These are phyloP conservation scores for Calonectria honghensis DNA, from an alignment of 2,329 filamentous ascomycete genomes.

Conservation along the genomic window DNA sequence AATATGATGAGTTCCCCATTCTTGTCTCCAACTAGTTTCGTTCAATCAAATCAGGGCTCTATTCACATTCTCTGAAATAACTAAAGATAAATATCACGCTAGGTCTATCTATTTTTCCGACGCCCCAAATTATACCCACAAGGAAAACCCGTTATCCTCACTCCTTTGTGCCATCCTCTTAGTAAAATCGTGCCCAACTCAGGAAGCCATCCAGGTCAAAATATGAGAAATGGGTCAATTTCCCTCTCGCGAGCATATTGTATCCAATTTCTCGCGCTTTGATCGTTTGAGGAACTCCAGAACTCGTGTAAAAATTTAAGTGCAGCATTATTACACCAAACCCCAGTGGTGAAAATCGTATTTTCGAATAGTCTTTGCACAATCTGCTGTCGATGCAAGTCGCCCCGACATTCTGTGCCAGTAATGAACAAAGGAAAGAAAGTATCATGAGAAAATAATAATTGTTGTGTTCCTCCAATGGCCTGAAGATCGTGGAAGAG, in stretches of 20 bases:
- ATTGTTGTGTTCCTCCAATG: neutral
- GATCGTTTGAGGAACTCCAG: neutral
- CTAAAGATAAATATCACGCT: neutral
- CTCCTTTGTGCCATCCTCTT: neutral
- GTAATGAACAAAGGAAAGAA: conserved; percentile 37
- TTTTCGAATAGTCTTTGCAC: conserved; percentile 29
- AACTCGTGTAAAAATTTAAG: conserved; percentile 30
- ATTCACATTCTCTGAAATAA: neutral
- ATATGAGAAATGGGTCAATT: conserved; percentile 35
- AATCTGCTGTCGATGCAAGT: conserved; percentile 15
- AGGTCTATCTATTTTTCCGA: neutral
- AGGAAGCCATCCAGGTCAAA: neutral
- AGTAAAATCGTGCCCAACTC: neutral
- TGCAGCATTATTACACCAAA: conserved; percentile 40
- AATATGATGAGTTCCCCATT: neutral
- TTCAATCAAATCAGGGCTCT: neutral
- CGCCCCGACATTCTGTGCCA: conserved; percentile 32
- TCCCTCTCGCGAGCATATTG: conserved; percentile 35
- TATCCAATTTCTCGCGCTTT: conserved; percentile 26
- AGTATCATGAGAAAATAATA: conserved; percentile 32
- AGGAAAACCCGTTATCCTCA: neutral
- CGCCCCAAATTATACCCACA: neutral
- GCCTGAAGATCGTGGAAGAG: conserved; percentile 31
- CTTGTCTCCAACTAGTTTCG: neutral
- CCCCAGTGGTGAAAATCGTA: conserved; percentile 25